phyloP scores from a whole-genome alignment of 73 alveolate genomes.

The Tetrahymena borealis region DNA sequence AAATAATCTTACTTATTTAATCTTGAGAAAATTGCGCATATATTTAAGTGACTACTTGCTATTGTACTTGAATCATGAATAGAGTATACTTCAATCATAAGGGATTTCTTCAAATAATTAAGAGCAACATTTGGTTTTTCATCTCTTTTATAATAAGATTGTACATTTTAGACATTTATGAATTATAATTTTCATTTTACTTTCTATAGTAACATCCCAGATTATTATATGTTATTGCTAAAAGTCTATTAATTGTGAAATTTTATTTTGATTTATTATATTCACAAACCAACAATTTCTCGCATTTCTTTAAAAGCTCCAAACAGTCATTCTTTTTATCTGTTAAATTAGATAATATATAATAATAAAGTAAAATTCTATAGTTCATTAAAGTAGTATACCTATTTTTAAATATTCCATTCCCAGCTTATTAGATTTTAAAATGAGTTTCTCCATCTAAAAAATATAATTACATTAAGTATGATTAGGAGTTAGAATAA shows the following conservation, averaged over 20 bases:
- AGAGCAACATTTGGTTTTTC: slow-evolving; percentile 47
- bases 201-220: slow-evolving; percentile 60
- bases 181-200: slow-evolving; percentile 10
- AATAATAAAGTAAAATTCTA: neutral
- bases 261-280: neutral
- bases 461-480: too few relatives aligned
- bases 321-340: neutral
- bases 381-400: neutral
- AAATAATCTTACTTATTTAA: slow-evolving; percentile 18
- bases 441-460: neutral
- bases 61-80: slow-evolving; percentile 9
- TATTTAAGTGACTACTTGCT: slow-evolving; percentile 54
- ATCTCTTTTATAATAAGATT: slow-evolving; percentile 6
- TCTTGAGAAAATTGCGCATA: slow-evolving; percentile 51
- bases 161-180: neutral
- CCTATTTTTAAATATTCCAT: slow-evolving; percentile 8
- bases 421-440: slow-evolving; percentile 11
- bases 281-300: neutral
- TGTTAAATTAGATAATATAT: neutral
- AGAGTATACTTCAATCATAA: neutral
- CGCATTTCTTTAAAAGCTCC: neutral
- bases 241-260: slow-evolving; percentile 6
- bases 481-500: too few relatives aligned
- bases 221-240: slow-evolving; percentile 47
- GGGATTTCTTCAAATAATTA: slow-evolving; percentile 28